Conservation (phyloP, 306 rosid genomes). For the Ammopiptanthus mongolicus region DNA sequence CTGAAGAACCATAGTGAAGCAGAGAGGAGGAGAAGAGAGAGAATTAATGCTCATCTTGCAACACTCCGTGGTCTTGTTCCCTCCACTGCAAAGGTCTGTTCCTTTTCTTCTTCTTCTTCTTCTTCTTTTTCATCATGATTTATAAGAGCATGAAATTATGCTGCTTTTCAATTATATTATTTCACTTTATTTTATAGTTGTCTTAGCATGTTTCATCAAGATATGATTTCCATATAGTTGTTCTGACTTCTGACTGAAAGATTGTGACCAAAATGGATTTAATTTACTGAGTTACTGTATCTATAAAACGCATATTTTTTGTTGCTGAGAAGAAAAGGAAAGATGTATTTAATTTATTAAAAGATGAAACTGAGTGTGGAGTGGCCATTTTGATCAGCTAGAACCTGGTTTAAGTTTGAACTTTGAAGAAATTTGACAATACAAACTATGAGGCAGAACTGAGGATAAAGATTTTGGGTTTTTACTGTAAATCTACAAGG, state of each 20-base stretch:
- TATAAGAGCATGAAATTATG: not conserved
- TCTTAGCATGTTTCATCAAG: not conserved
- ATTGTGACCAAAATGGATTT: not conserved
- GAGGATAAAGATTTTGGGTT: too few species aligned
- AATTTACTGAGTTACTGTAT: not conserved
- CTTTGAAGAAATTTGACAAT: too few species aligned
- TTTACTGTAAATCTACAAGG: too few species aligned
- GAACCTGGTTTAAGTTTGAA: too few species aligned
- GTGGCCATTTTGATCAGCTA: too few species aligned
- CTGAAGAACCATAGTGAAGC: constrained; percentile 75
- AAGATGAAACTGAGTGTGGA: too few species aligned
- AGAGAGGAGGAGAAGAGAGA: constrained; percentile 67
- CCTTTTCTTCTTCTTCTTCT: not conserved
- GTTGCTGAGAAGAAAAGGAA: too few species aligned
- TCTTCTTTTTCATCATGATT: not conserved
- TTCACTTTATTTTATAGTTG: not conserved
- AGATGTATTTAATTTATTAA: too few species aligned
- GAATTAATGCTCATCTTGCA: constrained; percentile 62
- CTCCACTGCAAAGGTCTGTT: constrained; percentile 43
- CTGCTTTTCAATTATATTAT: not conserved
- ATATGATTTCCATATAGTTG: not conserved
- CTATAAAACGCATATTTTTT: not conserved
- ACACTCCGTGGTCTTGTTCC: constrained; percentile 64
- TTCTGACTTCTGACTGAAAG: not conserved
- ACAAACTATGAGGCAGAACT: too few species aligned